Percentiles rank a stretch among this genome's conserved stretches.
These are phyloP conservation scores for Corylus americana DNA, from an alignment of 306 rosid species.

Conservation along the genomic window DNA sequence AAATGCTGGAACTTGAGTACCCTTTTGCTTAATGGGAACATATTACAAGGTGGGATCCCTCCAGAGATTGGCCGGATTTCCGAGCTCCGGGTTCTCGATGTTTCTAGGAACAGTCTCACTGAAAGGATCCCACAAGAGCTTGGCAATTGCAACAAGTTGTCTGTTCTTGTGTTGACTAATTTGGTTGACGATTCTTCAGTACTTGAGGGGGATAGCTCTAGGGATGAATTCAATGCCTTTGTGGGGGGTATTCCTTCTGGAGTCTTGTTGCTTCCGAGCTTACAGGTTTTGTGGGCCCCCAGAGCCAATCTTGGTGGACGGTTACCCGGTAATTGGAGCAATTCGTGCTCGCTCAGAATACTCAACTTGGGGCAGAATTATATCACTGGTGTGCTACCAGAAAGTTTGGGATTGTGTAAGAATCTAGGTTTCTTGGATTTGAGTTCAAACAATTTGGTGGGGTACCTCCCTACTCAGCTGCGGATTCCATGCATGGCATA, in stretches of 20 bases:
- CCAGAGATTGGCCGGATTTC: slow-evolving; percentile 41
- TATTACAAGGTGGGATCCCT: slow-evolving; percentile 60
- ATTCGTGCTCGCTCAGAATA: slow-evolving; percentile 49
- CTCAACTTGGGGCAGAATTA: slow-evolving; percentile 68
- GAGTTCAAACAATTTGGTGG: slow-evolving; percentile 58
- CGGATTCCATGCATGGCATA: slow-evolving; percentile 59
- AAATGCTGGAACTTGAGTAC: slow-evolving; percentile 52
- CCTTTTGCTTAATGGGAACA: slow-evolving; percentile 62
- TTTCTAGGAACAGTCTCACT: slow-evolving; percentile 66
- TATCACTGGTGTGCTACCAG: slow-evolving; percentile 45
- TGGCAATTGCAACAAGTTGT: slow-evolving; percentile 48
- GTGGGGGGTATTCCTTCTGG: slow-evolving; percentile 53
- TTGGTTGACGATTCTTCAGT: slow-evolving; percentile 25
- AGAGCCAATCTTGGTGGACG: slow-evolving; percentile 64
- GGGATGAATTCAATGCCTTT: slow-evolving; percentile 71
- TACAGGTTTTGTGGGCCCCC: slow-evolving; percentile 68
- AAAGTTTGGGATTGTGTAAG: slow-evolving; percentile 46
- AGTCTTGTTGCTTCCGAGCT: slow-evolving; percentile 49
- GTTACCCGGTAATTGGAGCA: slow-evolving; percentile 51
- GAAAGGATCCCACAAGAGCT: slow-evolving; percentile 50
- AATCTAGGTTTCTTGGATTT: slow-evolving; percentile 62
- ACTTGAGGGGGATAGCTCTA: slow-evolving; percentile 21
- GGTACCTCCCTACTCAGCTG: slow-evolving; percentile 43
- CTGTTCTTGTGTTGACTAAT: slow-evolving; percentile 54
- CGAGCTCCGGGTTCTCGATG: slow-evolving; percentile 62